Percentiles rank a stretch among this genome's conserved stretches.
Conservation (phyloP, 768 basidiomycete genomes). For the Termitomyces sp. region DNA sequence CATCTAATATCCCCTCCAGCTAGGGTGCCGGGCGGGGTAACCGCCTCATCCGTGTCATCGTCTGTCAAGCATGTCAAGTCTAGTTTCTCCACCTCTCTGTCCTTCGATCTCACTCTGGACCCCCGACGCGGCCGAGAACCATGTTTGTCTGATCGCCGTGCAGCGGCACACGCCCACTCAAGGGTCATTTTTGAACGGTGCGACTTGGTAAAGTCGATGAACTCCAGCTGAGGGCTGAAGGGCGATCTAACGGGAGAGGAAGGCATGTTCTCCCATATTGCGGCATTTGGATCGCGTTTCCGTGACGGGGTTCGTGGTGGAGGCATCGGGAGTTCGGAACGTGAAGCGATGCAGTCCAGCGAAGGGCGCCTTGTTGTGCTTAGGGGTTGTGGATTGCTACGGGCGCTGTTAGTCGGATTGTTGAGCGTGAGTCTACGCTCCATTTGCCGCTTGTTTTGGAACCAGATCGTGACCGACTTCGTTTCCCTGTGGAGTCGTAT, state of each 20-base stretch:
- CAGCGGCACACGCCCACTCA: conserved; percentile 73
- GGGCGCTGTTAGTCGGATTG: conserved; percentile 23
- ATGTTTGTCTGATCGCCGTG: conserved; percentile 42
- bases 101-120: conserved; percentile 9
- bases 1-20: conserved; percentile 35
- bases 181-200: conserved; percentile 47
- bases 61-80: conserved; percentile 57
- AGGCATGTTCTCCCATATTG: conserved; percentile 53
- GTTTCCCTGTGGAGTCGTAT: conserved; percentile 40
- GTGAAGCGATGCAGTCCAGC: conserved; percentile 55
- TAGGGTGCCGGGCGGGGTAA: conserved; percentile 57
- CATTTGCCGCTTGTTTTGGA: conserved; percentile 76
- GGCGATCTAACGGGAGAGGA: conserved; percentile 56
- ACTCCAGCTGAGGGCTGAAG: conserved; percentile 45
- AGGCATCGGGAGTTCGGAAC: conserved; percentile 40
- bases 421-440: conserved; percentile 50
- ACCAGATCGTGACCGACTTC: conserved; percentile 76
- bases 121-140: conserved; percentile 10
- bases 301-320: conserved; percentile 36
- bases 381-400: conserved; percentile 17
- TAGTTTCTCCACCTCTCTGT: conserved; percentile 16
- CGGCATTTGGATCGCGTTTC: conserved; percentile 27
- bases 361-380: conserved; percentile 32
- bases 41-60: conserved; percentile 56
- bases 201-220: conserved; percentile 40